These are phyloP conservation scores for Cryptococcus sp. DNA, from an alignment of 1,284 basidiomycete species.

Conservation along the genomic window DNA sequence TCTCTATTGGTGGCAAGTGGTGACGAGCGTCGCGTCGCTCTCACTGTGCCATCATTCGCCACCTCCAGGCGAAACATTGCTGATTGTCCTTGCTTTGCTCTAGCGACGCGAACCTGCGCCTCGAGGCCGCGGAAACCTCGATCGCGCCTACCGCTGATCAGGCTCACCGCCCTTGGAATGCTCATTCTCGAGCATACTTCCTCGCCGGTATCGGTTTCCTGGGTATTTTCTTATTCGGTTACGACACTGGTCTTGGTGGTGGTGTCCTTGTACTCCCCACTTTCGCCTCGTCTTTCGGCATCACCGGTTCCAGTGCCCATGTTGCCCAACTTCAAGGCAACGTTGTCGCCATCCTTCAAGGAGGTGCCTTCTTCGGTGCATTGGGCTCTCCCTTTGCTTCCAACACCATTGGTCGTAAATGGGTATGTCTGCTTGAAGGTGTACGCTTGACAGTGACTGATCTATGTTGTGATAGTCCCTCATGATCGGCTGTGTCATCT, in stretches of 20 bases:
- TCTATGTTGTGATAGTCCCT: constrained; percentile 57
- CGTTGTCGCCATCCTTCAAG: constrained; percentile 74
- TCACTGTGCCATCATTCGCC: background rate
- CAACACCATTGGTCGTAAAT: constrained; percentile 44
- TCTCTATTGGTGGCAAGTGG: background rate
- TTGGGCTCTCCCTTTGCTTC: constrained; percentile 58
- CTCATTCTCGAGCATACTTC: constrained; percentile 49
- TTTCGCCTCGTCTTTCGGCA: constrained; percentile 66
- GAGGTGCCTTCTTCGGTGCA: constrained; percentile 74
- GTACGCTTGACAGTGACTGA: constrained; percentile 42
- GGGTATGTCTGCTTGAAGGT: constrained; percentile 13
- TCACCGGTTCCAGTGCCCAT: constrained; percentile 55
- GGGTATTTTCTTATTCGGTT: constrained; percentile 74
- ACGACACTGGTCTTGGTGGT: constrained; percentile 56
- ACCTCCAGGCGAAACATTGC: background rate
- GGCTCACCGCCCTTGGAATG: constrained; percentile 31
- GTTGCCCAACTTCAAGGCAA: constrained; percentile 50
- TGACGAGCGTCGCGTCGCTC: too few relatives aligned
- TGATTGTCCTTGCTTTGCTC: background rate
- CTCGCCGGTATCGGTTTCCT: constrained; percentile 71
- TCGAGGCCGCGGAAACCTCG: constrained; percentile 5
- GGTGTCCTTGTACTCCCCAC: constrained; percentile 60
- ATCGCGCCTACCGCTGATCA: constrained; percentile 13
- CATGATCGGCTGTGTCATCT: constrained; percentile 63
- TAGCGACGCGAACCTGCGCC: constrained; percentile 3